phyloP scores from a whole-genome alignment of 2,329 filamentous ascomycete genomes.

The Stagonosporopsis rhizophila region DNA sequence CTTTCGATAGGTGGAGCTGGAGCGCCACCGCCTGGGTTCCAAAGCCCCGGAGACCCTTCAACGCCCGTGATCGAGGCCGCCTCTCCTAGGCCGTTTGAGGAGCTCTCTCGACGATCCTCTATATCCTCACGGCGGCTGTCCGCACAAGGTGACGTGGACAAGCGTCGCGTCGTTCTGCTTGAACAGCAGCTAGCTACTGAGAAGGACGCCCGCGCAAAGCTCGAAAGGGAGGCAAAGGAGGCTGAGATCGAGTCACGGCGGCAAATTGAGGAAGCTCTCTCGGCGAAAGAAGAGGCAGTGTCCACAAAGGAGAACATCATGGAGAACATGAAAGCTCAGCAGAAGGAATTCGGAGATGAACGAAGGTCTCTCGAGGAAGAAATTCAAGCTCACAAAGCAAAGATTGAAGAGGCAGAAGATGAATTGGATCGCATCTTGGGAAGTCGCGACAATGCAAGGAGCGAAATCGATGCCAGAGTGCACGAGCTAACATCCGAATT shows the following conservation, averaged over 20 bases:
- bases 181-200: slow-evolving; percentile 81
- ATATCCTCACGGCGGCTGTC: slow-evolving; percentile 68
- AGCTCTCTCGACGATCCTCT: slow-evolving; percentile 65
- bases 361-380: slow-evolving; percentile 83
- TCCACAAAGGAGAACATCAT: slow-evolving; percentile 94
- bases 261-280: slow-evolving; percentile 83
- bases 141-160: slow-evolving; percentile 65
- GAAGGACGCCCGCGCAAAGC: slow-evolving; percentile 68
- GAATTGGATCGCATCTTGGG: slow-evolving; percentile 86
- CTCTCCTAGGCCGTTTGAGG: slow-evolving; percentile 49
- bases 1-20: slow-evolving; percentile 61
- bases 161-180: slow-evolving; percentile 69
- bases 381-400: slow-evolving; percentile 75
- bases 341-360: slow-evolving; percentile 86
- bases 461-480: slow-evolving; percentile 71
- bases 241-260: slow-evolving; percentile 68
- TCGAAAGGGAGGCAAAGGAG: slow-evolving; percentile 72
- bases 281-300: slow-evolving; percentile 89
- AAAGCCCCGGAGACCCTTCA: slow-evolving; percentile 46
- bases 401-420: slow-evolving; percentile 88
- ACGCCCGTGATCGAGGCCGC: slow-evolving; percentile 46
- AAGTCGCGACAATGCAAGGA: slow-evolving; percentile 82
- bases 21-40: slow-evolving; percentile 47
- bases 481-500: slow-evolving; percentile 75
- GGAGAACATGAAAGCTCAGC: slow-evolving; percentile 90